Base-by-base conservation (phyloP, 2,329 filamentous ascomycete genomes). In the Botrytis fragariae region DNA sequence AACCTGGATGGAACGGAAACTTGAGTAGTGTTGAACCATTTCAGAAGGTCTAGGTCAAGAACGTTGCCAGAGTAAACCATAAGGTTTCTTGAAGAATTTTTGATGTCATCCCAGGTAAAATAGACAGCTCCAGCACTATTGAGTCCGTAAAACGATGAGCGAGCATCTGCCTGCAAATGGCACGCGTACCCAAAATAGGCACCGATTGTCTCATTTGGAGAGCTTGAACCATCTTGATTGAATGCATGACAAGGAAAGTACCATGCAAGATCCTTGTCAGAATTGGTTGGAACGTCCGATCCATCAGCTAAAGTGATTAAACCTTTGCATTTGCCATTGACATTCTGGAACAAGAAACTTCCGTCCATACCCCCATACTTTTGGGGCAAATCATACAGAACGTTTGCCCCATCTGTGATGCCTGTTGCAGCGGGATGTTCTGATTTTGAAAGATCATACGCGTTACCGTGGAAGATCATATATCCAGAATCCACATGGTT, bases 341-440 rank as follows among this genome's bases (percentile, higher is more conserved):
- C 96, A 77, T 98, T 97, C 82, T 99, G 96, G 84, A 99, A 99
- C 80, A 99, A 84, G 81, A 99, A 99, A 80, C 95, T 98, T 73
- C 93, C 95, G 81, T 99, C 97, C 82, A 93, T 88, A n/a, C 95
- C 96, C 72, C 91, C 91, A 78, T 95, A 90, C 80, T 93, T 93
- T 77, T 92, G 88, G 1, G 91, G 87, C n/a, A 97, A 84, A 81
- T 98, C 94, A 80, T 90, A 98, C 22, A 99, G 85, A 37, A 99
- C 90, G 79, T 98, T 98, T 39, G 92, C 86, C 44, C 87, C 88
- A 3, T 81, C 78, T 29, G 92, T 89, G 77, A 99, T 93, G 51
- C 95, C 95, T 75, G 90, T 85, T 1, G 94, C 96, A 4, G 89
- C 87, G 10, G 94, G 93, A 82, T 99, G 96, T 39, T 87, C 86